Conservation (phyloP, 805 yeast species). For the Candida berthetii region DNA sequence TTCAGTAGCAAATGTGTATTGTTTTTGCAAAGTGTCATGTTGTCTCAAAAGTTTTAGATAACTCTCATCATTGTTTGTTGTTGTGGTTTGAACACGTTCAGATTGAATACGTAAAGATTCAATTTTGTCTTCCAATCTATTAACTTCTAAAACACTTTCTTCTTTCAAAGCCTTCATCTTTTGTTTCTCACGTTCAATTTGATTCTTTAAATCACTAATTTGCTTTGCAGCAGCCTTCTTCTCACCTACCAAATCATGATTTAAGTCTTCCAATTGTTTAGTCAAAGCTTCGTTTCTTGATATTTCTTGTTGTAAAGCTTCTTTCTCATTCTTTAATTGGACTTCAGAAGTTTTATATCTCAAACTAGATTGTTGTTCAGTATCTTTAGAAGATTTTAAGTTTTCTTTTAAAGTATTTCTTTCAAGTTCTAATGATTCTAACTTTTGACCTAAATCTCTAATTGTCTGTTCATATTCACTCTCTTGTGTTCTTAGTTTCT, state of each 20-base stretch:
- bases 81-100: constrained; percentile 37
- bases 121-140: constrained; percentile 59
- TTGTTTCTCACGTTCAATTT: constrained; percentile 28
- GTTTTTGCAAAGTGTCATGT: constrained; percentile 56
- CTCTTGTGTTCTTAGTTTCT: constrained; percentile 48
- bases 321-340: constrained; percentile 15
- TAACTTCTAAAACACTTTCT: constrained; percentile 35
- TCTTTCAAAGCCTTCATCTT: constrained; percentile 12
- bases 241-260: constrained; percentile 16
- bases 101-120: constrained; percentile 61
- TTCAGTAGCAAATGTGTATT: constrained; percentile 69
- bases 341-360: constrained; percentile 15
- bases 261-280: constrained; percentile 17
- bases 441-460: constrained; percentile 4
- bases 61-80: constrained; percentile 27
- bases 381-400: constrained; percentile 16
- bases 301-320: constrained; percentile 14
- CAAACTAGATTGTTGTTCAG: constrained; percentile 18
- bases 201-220: constrained; percentile 22
- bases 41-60: constrained; percentile 36
- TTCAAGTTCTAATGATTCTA: constrained; percentile 16
- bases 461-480: constrained; percentile 29
- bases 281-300: constrained; percentile 15
- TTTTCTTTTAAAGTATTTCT: constrained; percentile 19
- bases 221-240: constrained; percentile 18